Base-by-base conservation (phyloP, 2,329 filamentous ascomycete species). In the Fusarium camptoceras region DNA sequence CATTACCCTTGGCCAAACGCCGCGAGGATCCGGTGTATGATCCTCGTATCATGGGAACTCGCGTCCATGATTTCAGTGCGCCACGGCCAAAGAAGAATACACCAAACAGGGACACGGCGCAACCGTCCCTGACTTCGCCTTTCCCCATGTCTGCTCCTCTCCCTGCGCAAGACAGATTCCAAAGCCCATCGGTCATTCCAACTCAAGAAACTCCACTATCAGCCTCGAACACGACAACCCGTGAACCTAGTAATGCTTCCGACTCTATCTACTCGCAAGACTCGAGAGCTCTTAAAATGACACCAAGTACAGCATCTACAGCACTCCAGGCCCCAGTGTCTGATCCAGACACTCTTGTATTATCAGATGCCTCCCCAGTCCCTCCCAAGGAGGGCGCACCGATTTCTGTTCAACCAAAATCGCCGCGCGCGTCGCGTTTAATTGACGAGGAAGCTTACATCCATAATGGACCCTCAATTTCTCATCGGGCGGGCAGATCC, bases 51-150 rank as follows among this genome's bases (percentile, higher is more conserved):
- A 85, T 84, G 73, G 90, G 87, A 50, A 92, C 87, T 10, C 83
- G 84, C 48, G 85, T 91, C 51, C 90, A 92, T 75, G 89, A 89
- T 76, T 91, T 90, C 72, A 91, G 88, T 73, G 88, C 87, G 0
- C 89, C 88, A 3, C 81, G 88, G 51, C 83, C 83, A 25, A 84
- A 81, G 64, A 83, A 66, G 41, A 68, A 63, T 22, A 49, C 30
- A 5, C 65, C 64, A 20, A 69, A 31, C 11, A 74, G 68, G 27
- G 67, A 68, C 47, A 65, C 53, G 25, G 20, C 39, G 24, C 66
- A 69, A 22, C 43, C 60, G 63, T 55, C 59, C 34, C 24, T 56
- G 58, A 46, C 47, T 31, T 71, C 53, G 20, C 59, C 70, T 30
- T 39, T 66, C 15, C 68, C 64, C 34, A 69, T 56, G 55, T 70